Conservation (phyloP, 148 eudicot genomes). For the Camellia lanceoleosa region DNA sequence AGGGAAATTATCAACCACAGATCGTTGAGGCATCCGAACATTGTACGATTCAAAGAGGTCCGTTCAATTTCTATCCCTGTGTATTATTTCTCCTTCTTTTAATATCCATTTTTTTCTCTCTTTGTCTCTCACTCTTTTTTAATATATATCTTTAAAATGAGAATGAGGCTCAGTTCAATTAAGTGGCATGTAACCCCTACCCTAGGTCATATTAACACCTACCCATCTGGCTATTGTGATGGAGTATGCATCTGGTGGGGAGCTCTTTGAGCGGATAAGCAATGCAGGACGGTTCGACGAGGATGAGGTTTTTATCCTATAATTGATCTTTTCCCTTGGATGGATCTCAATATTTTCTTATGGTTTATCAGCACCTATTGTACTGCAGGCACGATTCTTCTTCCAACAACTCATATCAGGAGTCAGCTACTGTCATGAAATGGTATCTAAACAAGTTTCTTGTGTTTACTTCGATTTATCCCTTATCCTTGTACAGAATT, state of each 20-base stretch:
- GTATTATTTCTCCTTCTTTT: neutral
- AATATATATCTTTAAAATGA: too few species aligned
- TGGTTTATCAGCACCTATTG: slow-evolving; percentile 5
- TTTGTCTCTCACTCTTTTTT: neutral
- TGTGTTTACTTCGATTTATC: neutral
- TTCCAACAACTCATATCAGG: slow-evolving; percentile 93
- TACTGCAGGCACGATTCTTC: slow-evolving; percentile 81
- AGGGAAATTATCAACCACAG: slow-evolving; percentile 90
- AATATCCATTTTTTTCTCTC: neutral
- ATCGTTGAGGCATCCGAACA: slow-evolving; percentile 88
- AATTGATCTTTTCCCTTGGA: neutral
- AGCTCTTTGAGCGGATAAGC: slow-evolving; percentile 85
- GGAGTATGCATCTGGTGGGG: slow-evolving; percentile 98
- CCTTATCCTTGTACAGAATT: neutral
- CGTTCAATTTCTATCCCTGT: neutral
- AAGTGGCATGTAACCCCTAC: neutral
- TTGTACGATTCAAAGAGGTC: slow-evolving; percentile 89
- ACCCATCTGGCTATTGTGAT: slow-evolving; percentile 94
- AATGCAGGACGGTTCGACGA: slow-evolving; percentile 87
- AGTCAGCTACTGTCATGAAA: slow-evolving; percentile 93
- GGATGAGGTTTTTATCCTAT: slow-evolving; percentile 58
- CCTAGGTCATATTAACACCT: slow-evolving; percentile 74
- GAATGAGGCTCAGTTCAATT: too few species aligned
- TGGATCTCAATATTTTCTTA: neutral
- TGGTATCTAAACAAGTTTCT: slow-evolving; percentile 45